Evolutionary conservation across 176 grass and related monocot genomes (phyloP).

Genomic region (Bolboschoenus planiculmis): DNA sequence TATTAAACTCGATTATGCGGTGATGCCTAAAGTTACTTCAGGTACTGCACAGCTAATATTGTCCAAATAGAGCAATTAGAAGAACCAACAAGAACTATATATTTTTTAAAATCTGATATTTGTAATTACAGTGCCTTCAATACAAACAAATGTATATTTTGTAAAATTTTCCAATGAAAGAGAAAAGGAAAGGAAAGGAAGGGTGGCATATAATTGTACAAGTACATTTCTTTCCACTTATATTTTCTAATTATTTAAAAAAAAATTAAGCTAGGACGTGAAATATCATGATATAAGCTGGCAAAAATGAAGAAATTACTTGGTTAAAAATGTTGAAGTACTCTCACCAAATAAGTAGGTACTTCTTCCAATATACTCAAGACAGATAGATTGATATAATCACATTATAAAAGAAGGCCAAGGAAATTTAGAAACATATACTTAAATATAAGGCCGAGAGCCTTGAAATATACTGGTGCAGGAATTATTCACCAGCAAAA

Average conservation of each 20-base stretch:
- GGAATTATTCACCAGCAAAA: neutral
- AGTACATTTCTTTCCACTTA: neutral
- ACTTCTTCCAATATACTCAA: neutral
- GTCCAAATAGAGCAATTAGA: constrained; percentile 16
- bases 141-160: neutral
- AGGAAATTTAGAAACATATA: neutral
- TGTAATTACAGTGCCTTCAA: neutral
- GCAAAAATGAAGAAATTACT: neutral
- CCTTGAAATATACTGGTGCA: neutral
- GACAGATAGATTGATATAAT: neutral
- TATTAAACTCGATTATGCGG: constrained; percentile 52
- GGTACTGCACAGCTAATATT: constrained; percentile 36
- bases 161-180: neutral
- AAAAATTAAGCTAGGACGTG: neutral
- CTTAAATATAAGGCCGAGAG: neutral
- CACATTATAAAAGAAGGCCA: neutral
- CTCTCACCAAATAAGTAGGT: neutral
- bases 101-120: neutral
- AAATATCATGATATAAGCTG: neutral
- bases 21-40: constrained; percentile 52
- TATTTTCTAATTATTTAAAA: neutral
- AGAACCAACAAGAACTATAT: neutral
- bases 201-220: neutral
- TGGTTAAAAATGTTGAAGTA: neutral
- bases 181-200: neutral